Percentiles rank a stretch among this genome's conserved stretches.
phyloP scores from a whole-genome alignment of 2,329 filamentous ascomycete species.

The Penicillium fuscoglaucum region DNA sequence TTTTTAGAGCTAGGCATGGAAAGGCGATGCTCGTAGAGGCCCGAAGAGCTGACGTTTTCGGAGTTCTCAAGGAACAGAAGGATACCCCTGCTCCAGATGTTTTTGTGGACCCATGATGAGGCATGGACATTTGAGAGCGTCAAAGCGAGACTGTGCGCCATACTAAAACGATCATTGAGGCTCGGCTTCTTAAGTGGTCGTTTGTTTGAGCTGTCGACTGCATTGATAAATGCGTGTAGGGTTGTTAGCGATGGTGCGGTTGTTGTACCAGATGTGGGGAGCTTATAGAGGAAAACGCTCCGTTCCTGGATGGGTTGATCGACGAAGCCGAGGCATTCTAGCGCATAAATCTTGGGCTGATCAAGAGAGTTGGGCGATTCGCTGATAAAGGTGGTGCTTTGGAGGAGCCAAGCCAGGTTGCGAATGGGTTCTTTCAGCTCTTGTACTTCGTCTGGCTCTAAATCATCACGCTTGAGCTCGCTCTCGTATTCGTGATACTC shows the following conservation, averaged over 20 bases:
- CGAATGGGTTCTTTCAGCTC: conserved; percentile 29
- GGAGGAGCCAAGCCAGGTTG: conserved; percentile 31
- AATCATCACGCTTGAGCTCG: conserved; percentile 23
- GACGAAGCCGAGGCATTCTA: conserved; percentile 30
- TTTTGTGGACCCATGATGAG: conserved; percentile 33
- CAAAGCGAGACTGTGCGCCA: conserved; percentile 29
- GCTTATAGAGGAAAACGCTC: conserved; percentile 27
- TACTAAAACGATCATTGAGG: conserved; percentile 28
- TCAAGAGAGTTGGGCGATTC: conserved; percentile 8
- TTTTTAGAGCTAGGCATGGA: not conserved
- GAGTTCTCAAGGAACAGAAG: conserved; percentile 24
- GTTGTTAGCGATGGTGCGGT: conserved; percentile 8
- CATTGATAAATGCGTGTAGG: conserved; percentile 27
- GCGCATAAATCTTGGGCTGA: conserved; percentile 31
- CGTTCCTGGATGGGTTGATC: conserved; percentile 29
- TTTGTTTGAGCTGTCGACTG: conserved; percentile 18
- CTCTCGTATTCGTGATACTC: conserved; percentile 32
- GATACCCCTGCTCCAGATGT: conserved; percentile 33
- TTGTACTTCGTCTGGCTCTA: conserved; percentile 27
- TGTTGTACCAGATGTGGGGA: conserved; percentile 10
- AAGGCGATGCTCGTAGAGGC: conserved; percentile 9
- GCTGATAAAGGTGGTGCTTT: conserved; percentile 27
- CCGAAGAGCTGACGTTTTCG: conserved; percentile 4
- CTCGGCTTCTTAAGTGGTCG: conserved; percentile 20
- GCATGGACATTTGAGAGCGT: conserved; percentile 30